Percentiles rank a stretch among this genome's conserved stretches.
phyloP scores from a whole-genome alignment of 805 yeast species.

The Tetrapisispora iriomotensis region DNA sequence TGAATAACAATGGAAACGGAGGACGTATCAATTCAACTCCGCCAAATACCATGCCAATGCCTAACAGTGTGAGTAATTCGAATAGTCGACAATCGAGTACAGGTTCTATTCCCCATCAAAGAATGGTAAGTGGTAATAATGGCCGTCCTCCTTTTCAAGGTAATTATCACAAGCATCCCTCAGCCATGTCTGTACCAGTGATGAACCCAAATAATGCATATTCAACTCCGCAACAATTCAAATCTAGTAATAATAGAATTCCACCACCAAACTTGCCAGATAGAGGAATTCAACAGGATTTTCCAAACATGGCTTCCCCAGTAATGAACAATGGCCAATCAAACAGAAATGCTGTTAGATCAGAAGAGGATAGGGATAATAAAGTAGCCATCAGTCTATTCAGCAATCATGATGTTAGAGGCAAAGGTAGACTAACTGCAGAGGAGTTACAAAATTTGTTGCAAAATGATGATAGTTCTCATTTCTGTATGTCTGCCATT shows the following conservation, averaged over 20 bases:
- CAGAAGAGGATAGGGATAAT: constrained; percentile 18
- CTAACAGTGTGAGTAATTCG: background rate
- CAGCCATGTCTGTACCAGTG: background rate
- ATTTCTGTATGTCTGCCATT: constrained; percentile 28
- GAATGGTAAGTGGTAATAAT: too few species aligned
- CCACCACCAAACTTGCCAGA: constrained; percentile 9
- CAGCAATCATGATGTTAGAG: constrained; percentile 24
- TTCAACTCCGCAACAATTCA: background rate
- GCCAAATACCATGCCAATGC: background rate
- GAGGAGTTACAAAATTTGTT: constrained; percentile 28
- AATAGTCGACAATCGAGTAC: too few species aligned
- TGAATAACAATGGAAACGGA: constrained; percentile 7
- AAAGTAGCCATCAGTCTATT: constrained; percentile 26
- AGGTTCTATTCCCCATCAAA: too few species aligned
- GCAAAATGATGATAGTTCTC: constrained; percentile 28
- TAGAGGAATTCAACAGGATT: background rate
- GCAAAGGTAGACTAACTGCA: constrained; percentile 25
- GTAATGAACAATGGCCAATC: constrained; percentile 7
- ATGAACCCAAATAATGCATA: background rate
- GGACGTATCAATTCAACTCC: constrained; percentile 17
- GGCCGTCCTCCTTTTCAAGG: too few species aligned
- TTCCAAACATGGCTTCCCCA: constrained; percentile 4
- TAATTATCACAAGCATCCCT: background rate
- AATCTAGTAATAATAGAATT: background rate
- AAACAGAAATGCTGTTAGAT: background rate